Conservation (phyloP, 257 asterid species). For the Solanum chiquidenum region DNA sequence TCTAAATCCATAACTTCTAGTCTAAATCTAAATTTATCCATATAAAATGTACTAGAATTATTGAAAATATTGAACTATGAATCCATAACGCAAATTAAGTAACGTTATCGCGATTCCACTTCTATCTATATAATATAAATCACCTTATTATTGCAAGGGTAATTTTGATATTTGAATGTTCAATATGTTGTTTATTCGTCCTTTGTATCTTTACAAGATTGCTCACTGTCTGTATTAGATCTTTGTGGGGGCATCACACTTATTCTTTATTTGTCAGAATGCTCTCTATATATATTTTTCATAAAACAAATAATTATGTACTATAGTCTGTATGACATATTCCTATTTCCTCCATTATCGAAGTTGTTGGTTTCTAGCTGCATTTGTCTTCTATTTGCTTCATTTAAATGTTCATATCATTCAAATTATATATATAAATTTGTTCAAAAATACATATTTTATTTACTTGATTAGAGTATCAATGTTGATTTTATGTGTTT, state of each 20-base stretch:
- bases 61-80: background rate
- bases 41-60: background rate
- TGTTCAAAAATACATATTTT: background rate
- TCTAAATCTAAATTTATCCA: background rate
- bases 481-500: background rate
- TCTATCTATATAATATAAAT: too few relatives aligned
- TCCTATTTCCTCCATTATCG: background rate
- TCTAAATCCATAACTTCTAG: background rate
- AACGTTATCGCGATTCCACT: too few relatives aligned
- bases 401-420: background rate
- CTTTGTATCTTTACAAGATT: conserved; percentile 51
- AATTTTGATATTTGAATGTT: conserved; percentile 23
- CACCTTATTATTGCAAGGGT: conserved; percentile 6
- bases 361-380: background rate
- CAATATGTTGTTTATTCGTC: conserved; percentile 16
- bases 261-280: conserved; percentile 40
- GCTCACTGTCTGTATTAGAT: conserved; percentile 45
- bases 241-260: conserved; percentile 50
- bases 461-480: background rate
- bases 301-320: background rate
- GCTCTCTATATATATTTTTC: background rate
- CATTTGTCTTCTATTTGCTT: background rate
- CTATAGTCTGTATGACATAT: background rate
- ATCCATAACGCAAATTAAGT: background rate
- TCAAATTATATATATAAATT: background rate